phyloP scores from a whole-genome alignment of 192 early-diverging fungal species.

The Linnemannia schmuckeri region DNA sequence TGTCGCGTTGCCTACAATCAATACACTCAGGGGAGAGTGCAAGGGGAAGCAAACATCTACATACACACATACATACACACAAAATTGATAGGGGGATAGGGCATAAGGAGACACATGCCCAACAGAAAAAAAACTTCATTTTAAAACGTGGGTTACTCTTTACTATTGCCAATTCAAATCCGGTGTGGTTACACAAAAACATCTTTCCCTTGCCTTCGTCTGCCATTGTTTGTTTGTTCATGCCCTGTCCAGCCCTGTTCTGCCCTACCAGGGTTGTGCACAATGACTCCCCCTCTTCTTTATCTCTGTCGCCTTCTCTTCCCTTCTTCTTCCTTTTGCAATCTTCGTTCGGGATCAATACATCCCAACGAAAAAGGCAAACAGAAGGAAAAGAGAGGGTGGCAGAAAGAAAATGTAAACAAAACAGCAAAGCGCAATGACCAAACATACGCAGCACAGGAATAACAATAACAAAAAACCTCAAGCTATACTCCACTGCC shows the following conservation, averaged over 20 bases:
- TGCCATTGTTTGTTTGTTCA: constrained; percentile 6
- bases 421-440: background rate
- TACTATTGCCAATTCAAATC: constrained; percentile 36
- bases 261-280: constrained; percentile 2
- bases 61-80: constrained; percentile 1
- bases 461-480: background rate
- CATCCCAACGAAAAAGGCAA: background rate
- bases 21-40: background rate
- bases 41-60: background rate
- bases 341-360: background rate
- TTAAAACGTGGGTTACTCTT: constrained; percentile 42
- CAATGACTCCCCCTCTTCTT: background rate
- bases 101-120: background rate
- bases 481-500: background rate
- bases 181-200: constrained; percentile 48
- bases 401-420: background rate
- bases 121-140: constrained; percentile 2
- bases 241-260: background rate
- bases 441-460: background rate
- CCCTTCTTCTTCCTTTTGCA: background rate
- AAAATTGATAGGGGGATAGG: background rate
- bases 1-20: background rate
- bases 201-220: constrained; percentile 27
- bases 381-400: background rate
- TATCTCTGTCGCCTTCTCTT: background rate